A percentile compares a stretch with the other conserved stretches of the same genome.
Evolutionary conservation across 768 basidiomycete species (phyloP).

Genomic region (Termitomyces titanicus): DNA sequence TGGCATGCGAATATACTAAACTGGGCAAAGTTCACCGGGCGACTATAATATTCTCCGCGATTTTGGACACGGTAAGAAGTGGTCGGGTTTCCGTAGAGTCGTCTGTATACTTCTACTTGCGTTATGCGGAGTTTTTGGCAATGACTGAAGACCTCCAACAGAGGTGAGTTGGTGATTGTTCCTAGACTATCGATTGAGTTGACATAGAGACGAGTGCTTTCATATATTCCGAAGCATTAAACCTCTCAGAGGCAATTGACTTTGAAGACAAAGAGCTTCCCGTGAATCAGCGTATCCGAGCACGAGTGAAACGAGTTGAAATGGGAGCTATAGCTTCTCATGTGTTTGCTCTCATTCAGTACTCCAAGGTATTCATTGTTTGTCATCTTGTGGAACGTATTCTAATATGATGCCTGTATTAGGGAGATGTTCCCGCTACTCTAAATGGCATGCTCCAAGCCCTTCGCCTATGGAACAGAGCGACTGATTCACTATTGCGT

Average conservation of each 20-base stretch:
- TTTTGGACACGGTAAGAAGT: constrained; percentile 41
- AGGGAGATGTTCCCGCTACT: constrained; percentile 62
- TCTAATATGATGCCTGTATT: neutral
- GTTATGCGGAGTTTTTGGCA: constrained; percentile 65
- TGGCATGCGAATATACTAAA: constrained; percentile 76
- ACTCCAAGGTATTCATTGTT: constrained; percentile 46
- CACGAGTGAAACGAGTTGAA: constrained; percentile 58
- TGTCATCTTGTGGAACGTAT: neutral
- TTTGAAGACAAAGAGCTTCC: constrained; percentile 44
- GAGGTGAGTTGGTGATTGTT: constrained; percentile 39
- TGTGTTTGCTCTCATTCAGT: constrained; percentile 67
- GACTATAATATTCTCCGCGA: constrained; percentile 56
- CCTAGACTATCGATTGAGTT: neutral
- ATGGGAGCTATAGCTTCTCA: constrained; percentile 69
- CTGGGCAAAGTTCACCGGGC: constrained; percentile 77
- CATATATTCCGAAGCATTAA: constrained; percentile 59
- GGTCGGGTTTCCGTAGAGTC: constrained; percentile 48
- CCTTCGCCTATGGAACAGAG: constrained; percentile 78
- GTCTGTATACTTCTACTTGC: constrained; percentile 52
- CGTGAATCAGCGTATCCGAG: constrained; percentile 53
- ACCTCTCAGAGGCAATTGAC: constrained; percentile 37
- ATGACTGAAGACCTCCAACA: constrained; percentile 51
- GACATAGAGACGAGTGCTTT: constrained; percentile 31
- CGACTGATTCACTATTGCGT: constrained; percentile 63
- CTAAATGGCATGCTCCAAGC: constrained; percentile 63